phyloP scores from a whole-genome alignment of 768 basidiomycete genomes.

The Antrodiella citrinella region DNA sequence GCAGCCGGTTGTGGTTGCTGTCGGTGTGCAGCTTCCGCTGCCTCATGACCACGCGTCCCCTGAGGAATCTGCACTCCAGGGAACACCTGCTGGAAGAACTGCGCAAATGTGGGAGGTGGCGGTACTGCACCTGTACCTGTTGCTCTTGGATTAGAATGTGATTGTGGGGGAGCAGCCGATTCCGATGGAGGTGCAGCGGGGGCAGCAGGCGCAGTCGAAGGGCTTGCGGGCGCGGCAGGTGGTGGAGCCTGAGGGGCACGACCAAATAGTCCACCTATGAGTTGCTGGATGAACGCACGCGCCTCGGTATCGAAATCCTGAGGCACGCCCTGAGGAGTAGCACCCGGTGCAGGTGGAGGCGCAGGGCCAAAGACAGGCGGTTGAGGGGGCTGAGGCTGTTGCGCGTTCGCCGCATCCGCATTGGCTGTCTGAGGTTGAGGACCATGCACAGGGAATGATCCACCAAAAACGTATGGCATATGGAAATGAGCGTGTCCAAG shows the following conservation, averaged over 20 bases:
- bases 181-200: not conserved
- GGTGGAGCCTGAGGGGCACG: not conserved
- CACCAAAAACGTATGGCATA: not conserved
- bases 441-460: not conserved
- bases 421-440: not conserved
- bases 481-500: not conserved
- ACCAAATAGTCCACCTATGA: not conserved
- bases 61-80: no score
- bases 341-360: slow-evolving; percentile 6
- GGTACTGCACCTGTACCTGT: not conserved
- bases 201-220: not conserved
- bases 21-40: no score
- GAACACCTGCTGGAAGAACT: not conserved
- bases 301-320: not conserved
- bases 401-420: not conserved
- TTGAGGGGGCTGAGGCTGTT: slow-evolving; percentile 13
- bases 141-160: no score
- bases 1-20: no score
- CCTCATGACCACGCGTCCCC: no score
- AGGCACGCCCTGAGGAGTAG: not conserved
- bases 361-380: slow-evolving; percentile 7
- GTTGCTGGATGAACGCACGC: not conserved
- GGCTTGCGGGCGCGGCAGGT: not conserved
- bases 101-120: not conserved
- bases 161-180: not conserved